Evolutionary conservation across 305 asterid genomes (phyloP).

Genomic region (Fraxinus paxiana): DNA sequence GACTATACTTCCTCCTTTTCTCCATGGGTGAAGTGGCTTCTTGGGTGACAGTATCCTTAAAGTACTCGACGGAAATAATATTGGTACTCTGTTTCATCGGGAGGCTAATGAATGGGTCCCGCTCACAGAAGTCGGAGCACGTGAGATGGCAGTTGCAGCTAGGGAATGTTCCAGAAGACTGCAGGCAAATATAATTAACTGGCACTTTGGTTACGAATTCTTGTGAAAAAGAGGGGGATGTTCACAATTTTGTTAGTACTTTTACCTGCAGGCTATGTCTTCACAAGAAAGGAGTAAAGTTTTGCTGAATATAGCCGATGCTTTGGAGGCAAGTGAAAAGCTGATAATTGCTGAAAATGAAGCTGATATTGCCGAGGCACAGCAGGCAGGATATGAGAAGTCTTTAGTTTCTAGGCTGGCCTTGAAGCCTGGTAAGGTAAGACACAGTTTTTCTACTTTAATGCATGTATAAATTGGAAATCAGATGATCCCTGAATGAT

Average conservation of each 20-base stretch:
- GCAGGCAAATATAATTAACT: slow-evolving; percentile 33
- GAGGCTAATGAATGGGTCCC: slow-evolving; percentile 51
- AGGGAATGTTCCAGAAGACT: slow-evolving; percentile 49
- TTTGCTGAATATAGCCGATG: slow-evolving; percentile 50
- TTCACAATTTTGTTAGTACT: slow-evolving; percentile 7
- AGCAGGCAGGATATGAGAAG: slow-evolving; percentile 43
- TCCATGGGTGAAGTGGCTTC: slow-evolving; percentile 48
- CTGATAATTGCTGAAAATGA: slow-evolving; percentile 42
- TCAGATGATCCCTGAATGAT: neutral
- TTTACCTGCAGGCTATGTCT: slow-evolving; percentile 38
- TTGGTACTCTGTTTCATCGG: slow-evolving; percentile 61
- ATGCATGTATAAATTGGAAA: neutral
- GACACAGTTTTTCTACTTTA: slow-evolving; percentile 5
- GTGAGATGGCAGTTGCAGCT: slow-evolving; percentile 66
- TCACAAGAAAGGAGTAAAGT: slow-evolving; percentile 53
- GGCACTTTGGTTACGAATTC: neutral
- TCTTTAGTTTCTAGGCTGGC: slow-evolving; percentile 53
- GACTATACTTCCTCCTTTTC: slow-evolving; percentile 1
- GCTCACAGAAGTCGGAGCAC: slow-evolving; percentile 40
- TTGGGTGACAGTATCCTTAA: slow-evolving; percentile 40
- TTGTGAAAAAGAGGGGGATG: neutral
- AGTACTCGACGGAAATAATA: slow-evolving; percentile 46
- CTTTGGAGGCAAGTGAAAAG: slow-evolving; percentile 41
- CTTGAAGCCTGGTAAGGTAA: slow-evolving; percentile 55
- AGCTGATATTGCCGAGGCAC: slow-evolving; percentile 52